A percentile compares a stretch with the other conserved stretches of the same genome.
Evolutionary conservation across 1,284 basidiomycete species (phyloP).

Genomic region (Dichomitus squalens): DNA sequence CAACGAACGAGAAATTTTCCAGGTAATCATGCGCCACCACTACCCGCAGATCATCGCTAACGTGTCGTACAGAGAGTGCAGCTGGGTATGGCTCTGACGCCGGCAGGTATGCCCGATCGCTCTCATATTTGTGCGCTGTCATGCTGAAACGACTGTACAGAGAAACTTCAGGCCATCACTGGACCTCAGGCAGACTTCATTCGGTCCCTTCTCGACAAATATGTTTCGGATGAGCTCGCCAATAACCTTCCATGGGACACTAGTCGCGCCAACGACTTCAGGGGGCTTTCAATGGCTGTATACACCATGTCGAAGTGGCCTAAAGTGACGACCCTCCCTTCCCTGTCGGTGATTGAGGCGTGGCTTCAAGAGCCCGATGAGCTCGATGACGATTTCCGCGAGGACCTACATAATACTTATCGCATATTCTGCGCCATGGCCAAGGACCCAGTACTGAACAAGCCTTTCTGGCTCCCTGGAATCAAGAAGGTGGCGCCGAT

Average conservation of each 20-base stretch:
- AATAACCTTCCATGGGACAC: slow-evolving; percentile 57
- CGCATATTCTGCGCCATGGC: slow-evolving; percentile 47
- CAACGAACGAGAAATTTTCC: slow-evolving; percentile 77
- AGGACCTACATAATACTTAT: slow-evolving; percentile 44
- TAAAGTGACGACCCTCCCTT: slow-evolving; percentile 34
- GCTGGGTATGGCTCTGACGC: slow-evolving; percentile 76
- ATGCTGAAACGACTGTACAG: slow-evolving; percentile 30
- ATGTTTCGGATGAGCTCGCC: slow-evolving; percentile 44
- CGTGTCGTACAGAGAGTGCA: slow-evolving; percentile 59
- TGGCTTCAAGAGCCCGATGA: slow-evolving; percentile 48
- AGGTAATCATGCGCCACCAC: slow-evolving; percentile 40
- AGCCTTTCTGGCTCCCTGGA: slow-evolving; percentile 31
- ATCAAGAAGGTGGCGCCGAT: slow-evolving; percentile 58
- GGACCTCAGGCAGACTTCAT: slow-evolving; percentile 56
- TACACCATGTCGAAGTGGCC: slow-evolving; percentile 51
- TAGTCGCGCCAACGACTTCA: slow-evolving; percentile 62
- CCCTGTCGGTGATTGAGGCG: slow-evolving; percentile 49
- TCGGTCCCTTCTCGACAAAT: slow-evolving; percentile 49
- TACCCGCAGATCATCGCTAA: neutral
- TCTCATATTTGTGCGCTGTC: neutral
- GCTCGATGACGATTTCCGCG: slow-evolving; percentile 37
- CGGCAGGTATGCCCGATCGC: slow-evolving; percentile 45
- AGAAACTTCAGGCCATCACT: slow-evolving; percentile 67
- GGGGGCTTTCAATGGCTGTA: slow-evolving; percentile 56
- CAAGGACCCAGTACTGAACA: slow-evolving; percentile 31